A percentile compares a stretch with the other conserved stretches of the same genome.
Conservation (phyloP, 202 grass and related monocot species). For the Musa balbisiana region DNA sequence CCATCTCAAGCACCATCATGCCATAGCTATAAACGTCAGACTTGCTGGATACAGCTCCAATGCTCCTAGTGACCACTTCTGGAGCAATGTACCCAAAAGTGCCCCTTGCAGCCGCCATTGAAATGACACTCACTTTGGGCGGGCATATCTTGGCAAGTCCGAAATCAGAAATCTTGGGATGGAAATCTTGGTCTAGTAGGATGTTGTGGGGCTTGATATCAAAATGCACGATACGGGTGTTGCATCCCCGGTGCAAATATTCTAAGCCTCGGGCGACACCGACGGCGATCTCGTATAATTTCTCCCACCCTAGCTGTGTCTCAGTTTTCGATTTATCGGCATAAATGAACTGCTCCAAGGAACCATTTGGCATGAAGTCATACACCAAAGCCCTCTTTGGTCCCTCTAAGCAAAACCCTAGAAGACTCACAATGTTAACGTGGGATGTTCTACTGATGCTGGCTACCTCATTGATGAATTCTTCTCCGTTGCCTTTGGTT, state of each 20-base stretch:
- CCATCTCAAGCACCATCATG: too few relatives aligned
- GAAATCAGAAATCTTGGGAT: conserved; percentile 44
- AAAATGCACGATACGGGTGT: conserved; percentile 54
- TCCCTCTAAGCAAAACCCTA: conserved; percentile 45
- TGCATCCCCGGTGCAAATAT: conserved; percentile 67
- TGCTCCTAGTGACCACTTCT: conserved; percentile 25
- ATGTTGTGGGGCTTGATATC: conserved; percentile 30
- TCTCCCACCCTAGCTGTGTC: conserved; percentile 49
- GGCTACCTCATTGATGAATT: conserved; percentile 64
- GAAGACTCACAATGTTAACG: conserved; percentile 48
- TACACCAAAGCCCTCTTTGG: conserved; percentile 47
- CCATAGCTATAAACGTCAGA: conserved; percentile 49
- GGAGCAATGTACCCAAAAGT: conserved; percentile 32
- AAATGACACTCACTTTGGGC: conserved; percentile 34
- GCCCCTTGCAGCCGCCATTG: conserved; percentile 8
- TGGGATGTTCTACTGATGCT: conserved; percentile 76
- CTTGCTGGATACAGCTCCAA: conserved; percentile 29
- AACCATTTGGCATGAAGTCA: conserved; percentile 48
- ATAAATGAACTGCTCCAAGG: conserved; percentile 40
- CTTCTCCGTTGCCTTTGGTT: conserved; percentile 44
- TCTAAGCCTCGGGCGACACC: conserved; percentile 62
- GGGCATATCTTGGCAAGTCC: conserved; percentile 34
- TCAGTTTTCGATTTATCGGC: not conserved
- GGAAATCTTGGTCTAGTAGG: conserved; percentile 32
- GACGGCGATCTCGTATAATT: conserved; percentile 52